These are phyloP conservation scores for Coemansia sp. DNA, from an alignment of 192 early-diverging fungal genomes.

Conservation along the genomic window DNA sequence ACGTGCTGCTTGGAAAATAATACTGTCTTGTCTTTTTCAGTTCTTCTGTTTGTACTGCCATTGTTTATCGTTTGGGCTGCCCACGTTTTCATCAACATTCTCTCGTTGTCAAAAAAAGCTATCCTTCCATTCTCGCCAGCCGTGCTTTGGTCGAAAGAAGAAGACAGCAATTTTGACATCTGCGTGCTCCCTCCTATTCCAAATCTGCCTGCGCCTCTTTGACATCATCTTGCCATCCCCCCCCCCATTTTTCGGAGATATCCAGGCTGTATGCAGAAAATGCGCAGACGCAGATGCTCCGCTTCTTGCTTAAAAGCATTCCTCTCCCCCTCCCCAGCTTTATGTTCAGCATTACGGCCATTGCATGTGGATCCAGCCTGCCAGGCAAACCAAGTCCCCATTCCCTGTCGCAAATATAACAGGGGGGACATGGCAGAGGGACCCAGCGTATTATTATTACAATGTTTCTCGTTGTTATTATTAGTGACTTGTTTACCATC, in stretches of 20 bases:
- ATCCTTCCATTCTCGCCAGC: background rate
- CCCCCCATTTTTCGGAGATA: background rate
- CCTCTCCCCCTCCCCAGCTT: too few relatives aligned
- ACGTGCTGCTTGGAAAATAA: background rate
- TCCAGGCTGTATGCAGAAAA: background rate
- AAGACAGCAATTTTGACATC: background rate
- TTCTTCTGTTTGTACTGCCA: background rate
- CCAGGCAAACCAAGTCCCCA: background rate
- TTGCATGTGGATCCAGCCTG: background rate
- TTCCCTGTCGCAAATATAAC: background rate
- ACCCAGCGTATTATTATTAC: background rate
- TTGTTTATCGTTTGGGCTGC: constrained; percentile 6
- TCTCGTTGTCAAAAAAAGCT: background rate
- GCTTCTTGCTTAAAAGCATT: background rate
- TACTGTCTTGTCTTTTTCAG: background rate
- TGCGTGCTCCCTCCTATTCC: background rate
- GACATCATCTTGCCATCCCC: background rate
- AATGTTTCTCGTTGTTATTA: too few relatives aligned
- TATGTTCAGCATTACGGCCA: background rate
- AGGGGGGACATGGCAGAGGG: background rate
- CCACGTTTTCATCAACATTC: constrained; percentile 6
- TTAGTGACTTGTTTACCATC: constrained; percentile 2
- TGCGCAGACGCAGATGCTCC: background rate
- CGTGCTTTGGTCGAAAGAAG: background rate
- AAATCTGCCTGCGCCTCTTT: constrained; percentile 6